Base-by-base conservation (phyloP, 2,329 filamentous ascomycete species). In the Aspergillus pseudonomiae region DNA sequence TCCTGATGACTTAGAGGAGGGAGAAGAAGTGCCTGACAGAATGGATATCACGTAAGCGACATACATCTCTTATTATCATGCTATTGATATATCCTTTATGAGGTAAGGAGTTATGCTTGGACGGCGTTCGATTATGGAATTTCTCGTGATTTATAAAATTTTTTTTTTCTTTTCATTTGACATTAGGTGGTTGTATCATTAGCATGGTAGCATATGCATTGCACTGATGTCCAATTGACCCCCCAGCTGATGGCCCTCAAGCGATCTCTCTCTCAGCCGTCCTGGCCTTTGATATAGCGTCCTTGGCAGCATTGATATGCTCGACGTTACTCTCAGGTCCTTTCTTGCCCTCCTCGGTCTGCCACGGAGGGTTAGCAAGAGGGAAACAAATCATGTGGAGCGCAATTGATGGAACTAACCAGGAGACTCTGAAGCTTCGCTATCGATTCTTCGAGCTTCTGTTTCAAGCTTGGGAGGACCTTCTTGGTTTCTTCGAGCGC, bases 401-500 rank as follows among this genome's bases (percentile, higher is more conserved):
- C 19, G 28, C 16, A 57, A 28, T 43, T 50, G 24, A 12, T 28
- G 36, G 70, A 83, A 86, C 86, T 81, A 70, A 93, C 91, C 70
- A 97, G 82, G 77, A 92, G 85, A 69, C 90, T 86, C 79, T 96
- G 88, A 56, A 97, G 83, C 74, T 89, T 92, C 62, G 85, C 82
- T 46, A 94, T 81, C 1, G 93, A 90, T 61, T 90, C 87, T 53
- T 79, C 80, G 70, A 97, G 93, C 73, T 92, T 90, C 73, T 86
- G 77, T 71, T 86, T 86, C 68, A 98, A 80, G 1, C 87, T 87
- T 2, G 85, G 89, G 71, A 98, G 91, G 32, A 98, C 88, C 61
- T 89, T 91, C 75, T 91, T 91, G 10, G 95, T 98, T 81, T 99
- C 92, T 68, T 93, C 88, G n/a, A 93, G 82, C 26, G 91, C 94